These are phyloP conservation scores for Podila verticillata DNA, from an alignment of 192 early-diverging fungal genomes.

Conservation along the genomic window DNA sequence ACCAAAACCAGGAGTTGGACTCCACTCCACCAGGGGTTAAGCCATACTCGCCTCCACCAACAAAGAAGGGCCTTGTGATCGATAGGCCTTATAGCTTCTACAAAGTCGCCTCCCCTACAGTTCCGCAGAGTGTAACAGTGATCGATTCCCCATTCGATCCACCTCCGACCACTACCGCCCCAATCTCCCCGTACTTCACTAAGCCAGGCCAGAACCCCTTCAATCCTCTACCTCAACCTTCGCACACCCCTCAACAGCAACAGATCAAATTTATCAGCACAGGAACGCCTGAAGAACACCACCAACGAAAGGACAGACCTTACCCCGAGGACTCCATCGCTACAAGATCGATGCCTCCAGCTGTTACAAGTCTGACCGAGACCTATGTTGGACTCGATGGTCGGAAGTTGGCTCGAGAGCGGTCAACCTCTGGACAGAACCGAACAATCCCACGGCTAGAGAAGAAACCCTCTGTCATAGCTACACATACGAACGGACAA, in stretches of 20 bases:
- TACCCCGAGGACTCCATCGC: constrained; percentile 24
- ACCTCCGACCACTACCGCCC: not conserved
- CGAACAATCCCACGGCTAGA: not conserved
- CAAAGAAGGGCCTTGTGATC: constrained; percentile 30
- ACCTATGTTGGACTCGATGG: not conserved
- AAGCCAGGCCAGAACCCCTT: constrained; percentile 36
- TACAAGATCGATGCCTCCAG: not conserved
- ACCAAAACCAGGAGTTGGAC: not conserved
- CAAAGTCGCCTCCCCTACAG: constrained; percentile 27
- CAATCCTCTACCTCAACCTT: constrained; percentile 18
- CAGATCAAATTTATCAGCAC: not conserved
- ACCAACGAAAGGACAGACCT: constrained; percentile 8
- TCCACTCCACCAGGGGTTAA: not conserved
- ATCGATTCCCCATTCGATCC: constrained; percentile 45
- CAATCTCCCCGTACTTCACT: constrained; percentile 8
- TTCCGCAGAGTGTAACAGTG: constrained; percentile 28
- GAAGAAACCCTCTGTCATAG: not conserved
- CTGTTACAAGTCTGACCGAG: not conserved
- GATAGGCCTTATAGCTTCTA: constrained; percentile 45
- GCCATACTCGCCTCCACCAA: constrained; percentile 14
- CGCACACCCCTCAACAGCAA: not conserved
- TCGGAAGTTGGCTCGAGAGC: not conserved
- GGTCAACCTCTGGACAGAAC: constrained; percentile 16
- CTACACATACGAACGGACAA: not conserved
- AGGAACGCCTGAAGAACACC: too few species aligned